Conservation (phyloP, 495 filamentous ascomycete genomes). For the Penicillium silybi region DNA sequence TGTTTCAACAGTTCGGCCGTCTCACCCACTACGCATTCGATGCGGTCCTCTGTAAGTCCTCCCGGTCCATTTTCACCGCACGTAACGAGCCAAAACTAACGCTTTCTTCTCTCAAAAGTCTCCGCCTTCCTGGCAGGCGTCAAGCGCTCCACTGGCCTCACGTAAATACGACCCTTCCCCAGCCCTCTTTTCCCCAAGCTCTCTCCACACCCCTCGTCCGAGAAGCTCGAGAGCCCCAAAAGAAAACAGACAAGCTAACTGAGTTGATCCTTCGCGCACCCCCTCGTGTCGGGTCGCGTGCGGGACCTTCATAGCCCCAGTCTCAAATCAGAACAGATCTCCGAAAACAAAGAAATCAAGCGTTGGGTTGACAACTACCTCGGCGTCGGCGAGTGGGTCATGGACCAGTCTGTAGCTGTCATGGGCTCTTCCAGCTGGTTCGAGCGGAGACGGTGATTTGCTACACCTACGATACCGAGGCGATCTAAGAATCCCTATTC, state of each 20-base stretch:
- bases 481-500: constrained; percentile 5
- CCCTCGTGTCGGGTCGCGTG: constrained; percentile 25
- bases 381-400: constrained; percentile 92
- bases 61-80: neutral
- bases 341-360: constrained; percentile 79
- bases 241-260: constrained; percentile 27
- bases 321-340: constrained; percentile 79
- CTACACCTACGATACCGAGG: neutral
- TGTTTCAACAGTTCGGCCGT: constrained; percentile 70
- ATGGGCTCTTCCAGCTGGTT: constrained; percentile 85
- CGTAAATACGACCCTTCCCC: constrained; percentile 60
- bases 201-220: constrained; percentile 2
- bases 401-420: constrained; percentile 93
- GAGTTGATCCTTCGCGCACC: constrained; percentile 30
- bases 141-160: constrained; percentile 92
- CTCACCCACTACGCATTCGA: constrained; percentile 95
- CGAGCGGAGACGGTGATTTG: constrained; percentile 71
- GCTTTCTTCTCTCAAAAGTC: constrained; percentile 46
- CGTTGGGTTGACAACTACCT: constrained; percentile 95
- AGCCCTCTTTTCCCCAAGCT: neutral
- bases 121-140: constrained; percentile 95
- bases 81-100: constrained; percentile 20
- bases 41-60: constrained; percentile 76
- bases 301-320: constrained; percentile 60
- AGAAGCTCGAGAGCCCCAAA: neutral